Conservation (phyloP, 2,329 filamentous ascomycete species). For the Neonectria faginata region DNA sequence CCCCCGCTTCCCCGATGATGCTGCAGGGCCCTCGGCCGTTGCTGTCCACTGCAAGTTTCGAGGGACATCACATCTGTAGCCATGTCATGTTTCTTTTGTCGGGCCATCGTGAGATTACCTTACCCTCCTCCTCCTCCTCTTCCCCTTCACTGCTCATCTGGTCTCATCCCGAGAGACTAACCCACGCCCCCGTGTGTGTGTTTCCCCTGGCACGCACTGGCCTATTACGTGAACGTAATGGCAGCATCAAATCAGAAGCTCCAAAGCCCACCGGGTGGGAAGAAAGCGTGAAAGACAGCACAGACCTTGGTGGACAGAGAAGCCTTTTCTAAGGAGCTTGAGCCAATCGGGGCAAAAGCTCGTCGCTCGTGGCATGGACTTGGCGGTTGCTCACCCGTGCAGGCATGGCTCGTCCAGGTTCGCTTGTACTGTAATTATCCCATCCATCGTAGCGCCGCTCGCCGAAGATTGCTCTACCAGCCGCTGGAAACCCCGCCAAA, state of each 20-base stretch:
- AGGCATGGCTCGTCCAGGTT: conserved; percentile 2
- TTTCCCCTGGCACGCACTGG: conserved; percentile 15
- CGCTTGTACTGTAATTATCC: neutral
- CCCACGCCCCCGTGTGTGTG: conserved; percentile 12
- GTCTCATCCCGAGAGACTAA: neutral
- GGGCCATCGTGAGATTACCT: conserved; percentile 11
- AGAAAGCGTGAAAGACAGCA: conserved; percentile 15
- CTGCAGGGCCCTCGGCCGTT: conserved; percentile 33
- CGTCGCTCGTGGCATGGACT: conserved; percentile 38
- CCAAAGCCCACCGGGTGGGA: conserved; percentile 4
- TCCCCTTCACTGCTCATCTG: neutral
- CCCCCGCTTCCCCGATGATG: conserved; percentile 31
- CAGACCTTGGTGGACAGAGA: conserved; percentile 27
- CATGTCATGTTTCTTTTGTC: conserved; percentile 10
- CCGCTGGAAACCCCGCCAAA: conserved; percentile 25
- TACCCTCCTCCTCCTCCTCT: conserved; percentile 12
- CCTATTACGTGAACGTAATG: conserved; percentile 26
- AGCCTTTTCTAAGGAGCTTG: conserved; percentile 26
- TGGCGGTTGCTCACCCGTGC: conserved; percentile 24
- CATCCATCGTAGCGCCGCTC: conserved; percentile 5
- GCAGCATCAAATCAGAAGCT: conserved; percentile 23
- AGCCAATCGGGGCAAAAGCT: conserved; percentile 45
- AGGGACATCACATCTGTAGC: neutral
- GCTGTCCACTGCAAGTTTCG: conserved; percentile 23
- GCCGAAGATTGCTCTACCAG: conserved; percentile 9